These are phyloP conservation scores for Gastrodia elata DNA, from an alignment of 106 monocot genomes.

Conservation along the genomic window DNA sequence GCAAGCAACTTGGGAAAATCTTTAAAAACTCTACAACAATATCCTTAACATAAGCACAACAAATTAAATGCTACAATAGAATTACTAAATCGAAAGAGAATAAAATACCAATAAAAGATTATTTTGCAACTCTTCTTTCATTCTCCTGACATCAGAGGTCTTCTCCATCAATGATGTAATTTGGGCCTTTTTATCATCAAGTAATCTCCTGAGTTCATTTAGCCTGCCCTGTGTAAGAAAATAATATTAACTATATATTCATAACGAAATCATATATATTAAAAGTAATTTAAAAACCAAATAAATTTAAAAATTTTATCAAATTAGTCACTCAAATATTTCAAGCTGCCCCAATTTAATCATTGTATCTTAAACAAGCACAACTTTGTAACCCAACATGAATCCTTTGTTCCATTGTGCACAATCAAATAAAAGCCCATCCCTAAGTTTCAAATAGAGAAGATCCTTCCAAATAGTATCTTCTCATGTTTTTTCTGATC, in stretches of 20 bases:
- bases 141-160: conserved; percentile 69
- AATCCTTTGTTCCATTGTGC: too few species aligned
- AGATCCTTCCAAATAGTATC: too few species aligned
- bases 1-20: neutral
- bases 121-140: conserved; percentile 66
- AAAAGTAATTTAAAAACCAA: neutral
- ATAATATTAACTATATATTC: neutral
- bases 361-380: too few species aligned
- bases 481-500: too few species aligned
- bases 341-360: too few species aligned
- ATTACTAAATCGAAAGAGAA: neutral
- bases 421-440: too few species aligned
- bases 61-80: neutral
- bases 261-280: neutral
- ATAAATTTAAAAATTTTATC: too few species aligned
- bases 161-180: conserved; percentile 73
- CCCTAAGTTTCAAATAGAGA: too few species aligned
- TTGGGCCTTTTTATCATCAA: conserved; percentile 48
- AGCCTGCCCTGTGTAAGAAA: conserved; percentile 37
- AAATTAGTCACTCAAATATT: too few species aligned
- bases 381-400: too few species aligned
- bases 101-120: conserved; percentile 56
- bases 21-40: neutral
- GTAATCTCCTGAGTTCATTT: conserved; percentile 39
- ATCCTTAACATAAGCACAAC: neutral